phyloP scores from a whole-genome alignment of 75 land plant genomes.

The Picea glauca region DNA sequence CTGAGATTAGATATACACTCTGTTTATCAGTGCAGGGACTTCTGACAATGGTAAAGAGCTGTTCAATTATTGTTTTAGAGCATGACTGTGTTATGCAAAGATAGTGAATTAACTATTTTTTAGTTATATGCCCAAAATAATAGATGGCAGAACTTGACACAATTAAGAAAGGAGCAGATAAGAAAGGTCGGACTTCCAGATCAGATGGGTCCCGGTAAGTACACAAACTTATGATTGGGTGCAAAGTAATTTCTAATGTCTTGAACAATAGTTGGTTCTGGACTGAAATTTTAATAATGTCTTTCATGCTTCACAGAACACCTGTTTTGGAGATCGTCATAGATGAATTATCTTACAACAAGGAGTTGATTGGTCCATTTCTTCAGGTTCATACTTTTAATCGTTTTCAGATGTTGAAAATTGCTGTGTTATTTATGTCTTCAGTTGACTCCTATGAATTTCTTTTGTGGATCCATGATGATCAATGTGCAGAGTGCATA shows the following conservation, averaged over 20 bases:
- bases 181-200: slow-evolving; percentile 30
- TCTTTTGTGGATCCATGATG: not conserved
- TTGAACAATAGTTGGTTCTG: not conserved
- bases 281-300: not conserved
- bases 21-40: slow-evolving; percentile 27
- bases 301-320: slow-evolving; percentile 21
- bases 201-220: slow-evolving; percentile 50
- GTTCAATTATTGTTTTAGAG: not conserved
- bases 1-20: slow-evolving; percentile 23
- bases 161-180: slow-evolving; percentile 41
- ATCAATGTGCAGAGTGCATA: too few species aligned
- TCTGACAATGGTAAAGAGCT: slow-evolving; percentile 29
- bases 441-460: not conserved
- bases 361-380: slow-evolving; percentile 32
- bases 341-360: slow-evolving; percentile 56
- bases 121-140: not conserved
- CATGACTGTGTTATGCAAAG: not conserved
- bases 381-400: slow-evolving; percentile 30
- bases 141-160: slow-evolving; percentile 61
- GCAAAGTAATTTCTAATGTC: not conserved
- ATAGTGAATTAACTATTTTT: slow-evolving; percentile 1
- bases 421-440: not conserved
- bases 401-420: not conserved
- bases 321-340: slow-evolving; percentile 41
- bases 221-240: not conserved